Evolutionary conservation across 2,329 filamentous ascomycete genomes (phyloP).

Genomic region (Ramichloridium luteum): DNA sequence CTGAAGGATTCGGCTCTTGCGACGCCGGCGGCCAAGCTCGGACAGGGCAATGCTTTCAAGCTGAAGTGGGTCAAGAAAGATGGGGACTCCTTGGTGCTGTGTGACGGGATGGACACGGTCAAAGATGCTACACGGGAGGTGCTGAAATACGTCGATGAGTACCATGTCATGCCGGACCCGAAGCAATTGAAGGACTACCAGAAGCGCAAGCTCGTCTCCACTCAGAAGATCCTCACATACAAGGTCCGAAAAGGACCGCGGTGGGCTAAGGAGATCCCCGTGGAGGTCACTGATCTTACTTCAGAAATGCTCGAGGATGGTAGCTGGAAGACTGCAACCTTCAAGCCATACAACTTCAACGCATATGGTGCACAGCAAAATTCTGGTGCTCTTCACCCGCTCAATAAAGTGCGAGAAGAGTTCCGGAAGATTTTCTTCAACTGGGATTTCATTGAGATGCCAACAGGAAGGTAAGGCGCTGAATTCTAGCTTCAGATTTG

Average conservation of each 20-base stretch:
- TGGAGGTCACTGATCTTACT: constrained; percentile 92
- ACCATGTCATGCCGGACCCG: constrained; percentile 54
- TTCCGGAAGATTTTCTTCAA: constrained; percentile 98
- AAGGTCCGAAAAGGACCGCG: constrained; percentile 73
- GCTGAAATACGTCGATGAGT: constrained; percentile 59
- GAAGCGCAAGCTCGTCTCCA: constrained; percentile 79
- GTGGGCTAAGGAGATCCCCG: constrained; percentile 75
- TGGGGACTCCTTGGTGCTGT: constrained; percentile 36
- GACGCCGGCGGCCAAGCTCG: constrained; percentile 66
- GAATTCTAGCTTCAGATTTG: neutral
- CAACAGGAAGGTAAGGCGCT: constrained; percentile 61
- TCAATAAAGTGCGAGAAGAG: constrained; percentile 92
- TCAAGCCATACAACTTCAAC: constrained; percentile 78
- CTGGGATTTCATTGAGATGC: constrained; percentile 98
- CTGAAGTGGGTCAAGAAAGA: constrained; percentile 55
- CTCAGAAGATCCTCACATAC: constrained; percentile 78
- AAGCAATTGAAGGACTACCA: constrained; percentile 72
- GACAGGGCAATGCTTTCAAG: constrained; percentile 90
- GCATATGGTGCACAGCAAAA: constrained; percentile 49
- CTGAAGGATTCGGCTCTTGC: constrained; percentile 48
- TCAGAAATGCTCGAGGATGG: constrained; percentile 81
- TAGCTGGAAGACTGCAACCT: constrained; percentile 80
- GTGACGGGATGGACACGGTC: constrained; percentile 54
- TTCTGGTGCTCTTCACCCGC: constrained; percentile 36
- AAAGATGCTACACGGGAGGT: constrained; percentile 67